A percentile compares a stretch with the other conserved stretches of the same genome.
phyloP scores from a whole-genome alignment of 441 rosid genomes.

The Hypseocharis bilobata region DNA sequence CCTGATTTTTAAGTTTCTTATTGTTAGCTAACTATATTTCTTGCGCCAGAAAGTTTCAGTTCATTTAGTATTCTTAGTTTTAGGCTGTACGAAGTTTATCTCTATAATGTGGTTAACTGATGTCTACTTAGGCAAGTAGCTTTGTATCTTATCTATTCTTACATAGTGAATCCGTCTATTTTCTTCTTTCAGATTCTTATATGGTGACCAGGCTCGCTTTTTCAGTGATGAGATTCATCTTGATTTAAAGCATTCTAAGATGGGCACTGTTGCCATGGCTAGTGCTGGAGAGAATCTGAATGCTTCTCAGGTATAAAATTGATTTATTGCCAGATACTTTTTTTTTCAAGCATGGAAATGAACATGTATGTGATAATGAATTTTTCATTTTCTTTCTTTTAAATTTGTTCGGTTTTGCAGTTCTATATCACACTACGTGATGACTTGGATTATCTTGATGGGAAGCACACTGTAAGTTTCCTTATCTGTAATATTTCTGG shows the following conservation, averaged over 20 bases:
- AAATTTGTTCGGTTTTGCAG: conserved; percentile 34
- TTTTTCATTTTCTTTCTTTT: not conserved
- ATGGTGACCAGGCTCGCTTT: conserved; percentile 90
- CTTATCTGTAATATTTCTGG: not conserved
- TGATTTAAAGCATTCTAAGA: conserved; percentile 78
- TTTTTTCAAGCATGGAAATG: not conserved
- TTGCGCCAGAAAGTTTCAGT: not conserved
- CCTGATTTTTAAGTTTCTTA: not conserved
- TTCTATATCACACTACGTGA: conserved; percentile 84
- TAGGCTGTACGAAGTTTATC: no score
- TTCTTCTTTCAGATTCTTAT: conserved; percentile 49
- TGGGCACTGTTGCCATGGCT: conserved; percentile 90
- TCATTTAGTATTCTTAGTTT: no score
- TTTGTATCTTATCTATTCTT: not conserved
- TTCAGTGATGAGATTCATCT: conserved; percentile 76
- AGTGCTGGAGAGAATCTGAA: conserved; percentile 92
- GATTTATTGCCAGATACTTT: not conserved
- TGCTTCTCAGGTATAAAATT: conserved; percentile 72
- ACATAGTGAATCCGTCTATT: not conserved
- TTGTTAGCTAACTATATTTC: not conserved
- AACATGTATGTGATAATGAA: conserved; percentile 15
- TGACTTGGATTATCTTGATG: conserved; percentile 87
- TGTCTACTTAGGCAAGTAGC: not conserved
- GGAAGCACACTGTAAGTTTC: conserved; percentile 80
- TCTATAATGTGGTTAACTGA: not conserved